These are phyloP conservation scores for Lodderomyces metapsilosis DNA, from an alignment of 1,139 yeast species.

Conservation along the genomic window DNA sequence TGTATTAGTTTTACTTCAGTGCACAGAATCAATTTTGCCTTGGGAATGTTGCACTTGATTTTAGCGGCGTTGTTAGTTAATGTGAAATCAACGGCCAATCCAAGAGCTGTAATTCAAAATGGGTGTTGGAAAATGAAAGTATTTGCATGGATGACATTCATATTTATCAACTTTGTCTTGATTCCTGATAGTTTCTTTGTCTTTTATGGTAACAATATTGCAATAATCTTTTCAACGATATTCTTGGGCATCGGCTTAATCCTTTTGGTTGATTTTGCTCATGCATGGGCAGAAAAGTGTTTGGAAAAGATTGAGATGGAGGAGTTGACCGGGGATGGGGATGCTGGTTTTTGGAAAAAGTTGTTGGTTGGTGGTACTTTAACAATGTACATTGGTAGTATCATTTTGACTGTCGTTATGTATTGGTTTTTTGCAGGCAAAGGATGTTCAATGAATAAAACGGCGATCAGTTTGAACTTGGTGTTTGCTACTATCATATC, in stretches of 20 bases:
- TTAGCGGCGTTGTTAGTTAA: constrained; percentile 69
- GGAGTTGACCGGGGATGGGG: constrained; percentile 65
- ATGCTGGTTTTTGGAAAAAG: constrained; percentile 70
- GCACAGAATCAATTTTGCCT: constrained; percentile 83
- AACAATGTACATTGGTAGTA: constrained; percentile 73
- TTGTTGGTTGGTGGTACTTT: constrained; percentile 84
- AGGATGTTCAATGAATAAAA: constrained; percentile 90
- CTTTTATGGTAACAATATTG: constrained; percentile 87
- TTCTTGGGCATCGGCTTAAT: constrained; percentile 90
- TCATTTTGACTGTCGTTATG: constrained; percentile 75
- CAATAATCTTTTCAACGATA: constrained; percentile 78
- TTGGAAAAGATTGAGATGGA: constrained; percentile 85
- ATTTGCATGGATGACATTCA: constrained; percentile 55
- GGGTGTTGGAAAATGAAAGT: constrained; percentile 88
- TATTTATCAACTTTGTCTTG: constrained; percentile 60
- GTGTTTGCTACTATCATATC: constrained; percentile 64
- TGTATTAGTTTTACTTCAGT: constrained; percentile 94
- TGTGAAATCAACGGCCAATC: constrained; percentile 75
- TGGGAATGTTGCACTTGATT: constrained; percentile 74
- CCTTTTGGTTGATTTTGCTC: constrained; percentile 92
- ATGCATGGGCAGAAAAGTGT: constrained; percentile 98
- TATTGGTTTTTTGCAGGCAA: constrained; percentile 76
- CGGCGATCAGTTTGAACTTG: constrained; percentile 79
- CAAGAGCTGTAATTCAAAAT: constrained; percentile 82
- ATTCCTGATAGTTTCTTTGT: constrained; percentile 87